A percentile compares a stretch with the other conserved stretches of the same genome.
These are phyloP conservation scores for Posidonia australis DNA, from an alignment of 106 monocot species.

Conservation along the genomic window DNA sequence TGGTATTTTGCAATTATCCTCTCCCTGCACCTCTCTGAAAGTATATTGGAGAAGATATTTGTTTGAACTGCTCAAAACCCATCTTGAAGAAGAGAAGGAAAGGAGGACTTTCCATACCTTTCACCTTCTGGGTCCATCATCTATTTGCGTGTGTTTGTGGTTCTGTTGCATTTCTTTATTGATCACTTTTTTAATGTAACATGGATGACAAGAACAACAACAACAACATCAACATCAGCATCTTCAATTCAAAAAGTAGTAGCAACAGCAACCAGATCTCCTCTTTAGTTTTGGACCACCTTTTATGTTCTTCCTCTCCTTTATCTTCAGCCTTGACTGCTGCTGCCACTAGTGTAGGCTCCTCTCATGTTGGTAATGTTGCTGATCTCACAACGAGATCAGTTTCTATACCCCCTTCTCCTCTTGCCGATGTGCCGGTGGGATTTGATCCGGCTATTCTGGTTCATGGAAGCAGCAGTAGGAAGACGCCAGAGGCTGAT, in stretches of 20 bases:
- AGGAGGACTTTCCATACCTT: too few species aligned
- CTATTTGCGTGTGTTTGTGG: too few species aligned
- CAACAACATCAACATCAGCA: not conserved
- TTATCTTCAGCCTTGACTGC: not conserved
- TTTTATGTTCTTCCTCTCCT: not conserved
- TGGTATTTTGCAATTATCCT: too few species aligned
- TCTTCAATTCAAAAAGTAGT: not conserved
- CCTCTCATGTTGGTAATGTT: not conserved
- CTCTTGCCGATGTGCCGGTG: not conserved
- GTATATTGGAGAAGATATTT: too few species aligned
- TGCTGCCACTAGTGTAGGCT: not conserved
- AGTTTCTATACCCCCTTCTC: not conserved
- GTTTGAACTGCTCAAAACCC: too few species aligned
- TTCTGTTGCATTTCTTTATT: too few species aligned
- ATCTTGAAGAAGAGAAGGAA: too few species aligned
- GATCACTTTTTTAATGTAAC: too few species aligned
- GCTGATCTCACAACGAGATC: not conserved
- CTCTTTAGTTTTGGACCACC: slow-evolving; percentile 1
- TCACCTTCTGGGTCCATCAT: too few species aligned
- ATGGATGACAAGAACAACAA: not conserved
- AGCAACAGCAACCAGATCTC: slow-evolving; percentile 6
- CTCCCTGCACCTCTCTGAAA: too few species aligned
- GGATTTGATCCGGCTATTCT: not conserved
- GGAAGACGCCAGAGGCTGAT: not conserved
- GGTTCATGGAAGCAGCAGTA: not conserved